Evolutionary conservation across 139 green algal species (phyloP), one percentile per base, ranked within the genome.

Genomic region (Bryopsis sp.): DNA sequence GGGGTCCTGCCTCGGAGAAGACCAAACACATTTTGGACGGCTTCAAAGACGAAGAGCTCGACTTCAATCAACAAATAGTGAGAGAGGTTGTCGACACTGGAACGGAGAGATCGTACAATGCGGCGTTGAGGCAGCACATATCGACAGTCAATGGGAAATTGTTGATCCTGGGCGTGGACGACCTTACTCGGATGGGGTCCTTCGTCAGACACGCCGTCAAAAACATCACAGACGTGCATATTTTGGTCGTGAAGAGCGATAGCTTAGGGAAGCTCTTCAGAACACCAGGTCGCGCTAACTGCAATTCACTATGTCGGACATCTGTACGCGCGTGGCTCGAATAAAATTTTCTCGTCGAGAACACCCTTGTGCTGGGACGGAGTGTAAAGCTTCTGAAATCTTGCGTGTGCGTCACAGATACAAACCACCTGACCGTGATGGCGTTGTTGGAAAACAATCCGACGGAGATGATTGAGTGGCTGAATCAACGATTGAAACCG

Each of bases 201-300:
- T 54, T 54, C 43, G 43, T 54, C 43, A 54, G 11, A 26, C 43
- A 54, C 43, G 43, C 43, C 43, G 15, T 54, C 43, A 54, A 54
- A 54, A 11, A 54, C 43, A 54, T 54, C 43, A 54, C 11, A 11
- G 43, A 54, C 43, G 43, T 54, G 15, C 11, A 54, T 19, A 54
- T 54, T 11, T 19, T 54, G 43, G 43, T 54, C 15, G 43, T 54
- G 15, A 54, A 19, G 43, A 19, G 43, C 11, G 43, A 54, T 54
- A 54, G 43, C 19, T 19, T 26, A 11, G 43, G 43, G 19, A 54
- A 54, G 43, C 11, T 54, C 15, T 54, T 54, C 43, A 54, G 43
- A 19, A 54, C 19, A 19, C 43, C 43, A 54, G 43, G 43, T 54
- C n/a, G n/a, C n/a, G n/a, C n/a, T n/a, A n/a, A n/a, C n/a, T n/a